Base-by-base conservation (phyloP, 495 filamentous ascomycete genomes). In the Penicillium diatomitis region DNA sequence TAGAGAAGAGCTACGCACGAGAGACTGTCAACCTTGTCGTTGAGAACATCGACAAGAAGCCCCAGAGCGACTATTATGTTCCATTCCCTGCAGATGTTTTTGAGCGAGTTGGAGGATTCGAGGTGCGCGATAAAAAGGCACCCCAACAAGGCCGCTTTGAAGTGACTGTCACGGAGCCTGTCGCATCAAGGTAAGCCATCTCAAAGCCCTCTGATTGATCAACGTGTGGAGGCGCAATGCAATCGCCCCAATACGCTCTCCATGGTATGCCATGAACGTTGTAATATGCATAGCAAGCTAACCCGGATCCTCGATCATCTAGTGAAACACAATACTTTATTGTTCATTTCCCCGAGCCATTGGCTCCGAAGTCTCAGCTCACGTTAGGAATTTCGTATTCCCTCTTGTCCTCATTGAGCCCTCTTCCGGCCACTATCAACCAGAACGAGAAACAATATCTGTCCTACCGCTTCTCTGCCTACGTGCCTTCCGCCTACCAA, bases 1-100 rank as follows among this genome's bases (percentile, higher is more conserved):
- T 96, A 47, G 91, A 96, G 61, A 96, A 96, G 71, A 83, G 81
- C 50, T 97, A 91, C 59, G 81, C 81, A 20, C 85, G 87, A 56
- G 90, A 97, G 63, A 85, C 80, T 8, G 80, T 96, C 76, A 96
- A 97, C 71, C 86, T 95, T 6, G 75, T 95, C 30, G 83, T 97
- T 44, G 88, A 98, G 76, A 98, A 98, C 68, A 71, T 85, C 55
- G 78, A 79, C 58, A 81, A 77, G 35, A 68, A 82, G 44, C 77
- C 88, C 7, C 92, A 97, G 62, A 76, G 76, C 68, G 84, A 90
- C 64, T 97, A 96, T 77, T 96, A 83, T 66, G 59, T 96, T 33
- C 84, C 90, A 3, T 91, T 97, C 70, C 82, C 83, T 41, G 75
- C 77, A 41, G 79, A 85, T 42, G 75, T 86, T 56, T 76, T 92